Conservation (phyloP, 2,329 filamentous ascomycete species). For the Myriosclerotinia curreyana region DNA sequence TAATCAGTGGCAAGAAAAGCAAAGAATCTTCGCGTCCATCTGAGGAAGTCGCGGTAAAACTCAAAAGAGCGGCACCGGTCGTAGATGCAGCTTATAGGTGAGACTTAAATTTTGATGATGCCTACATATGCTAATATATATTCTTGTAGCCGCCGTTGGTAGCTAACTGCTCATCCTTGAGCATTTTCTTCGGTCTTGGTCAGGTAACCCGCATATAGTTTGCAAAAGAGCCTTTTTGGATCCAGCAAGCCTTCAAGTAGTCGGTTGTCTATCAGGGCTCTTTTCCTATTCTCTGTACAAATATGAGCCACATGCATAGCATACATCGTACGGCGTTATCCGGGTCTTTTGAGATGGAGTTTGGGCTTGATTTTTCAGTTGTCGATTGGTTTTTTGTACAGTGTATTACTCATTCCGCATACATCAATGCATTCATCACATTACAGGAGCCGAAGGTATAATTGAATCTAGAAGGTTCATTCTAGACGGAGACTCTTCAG, state of each 20-base stretch:
- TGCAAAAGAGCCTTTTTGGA: constrained; percentile 28
- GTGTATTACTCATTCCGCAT: constrained; percentile 23
- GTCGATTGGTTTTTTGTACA: constrained; percentile 24
- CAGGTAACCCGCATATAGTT: constrained; percentile 31
- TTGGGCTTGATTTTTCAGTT: constrained; percentile 21
- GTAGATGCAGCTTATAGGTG: constrained; percentile 43
- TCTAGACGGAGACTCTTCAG: constrained; percentile 15
- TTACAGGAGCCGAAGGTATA: constrained; percentile 7
- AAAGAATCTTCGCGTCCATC: constrained; percentile 36
- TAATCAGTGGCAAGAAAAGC: constrained; percentile 26
- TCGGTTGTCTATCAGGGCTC: constrained; percentile 27
- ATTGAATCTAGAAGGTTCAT: constrained; percentile 8
- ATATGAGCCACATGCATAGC: constrained; percentile 19
- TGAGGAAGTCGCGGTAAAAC: constrained; percentile 37
- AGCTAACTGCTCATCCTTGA: constrained; percentile 13
- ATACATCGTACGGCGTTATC: constrained; percentile 19
- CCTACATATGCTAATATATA: constrained; percentile 27
- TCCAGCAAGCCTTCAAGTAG: constrained; percentile 34
- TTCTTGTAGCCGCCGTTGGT: constrained; percentile 42
- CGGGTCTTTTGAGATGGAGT: constrained; percentile 14
- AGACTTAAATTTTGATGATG: constrained; percentile 19
- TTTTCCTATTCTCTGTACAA: constrained; percentile 27
- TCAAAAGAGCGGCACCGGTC: constrained; percentile 41
- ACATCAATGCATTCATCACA: constrained; percentile 12
- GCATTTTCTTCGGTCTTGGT: neutral